These are phyloP conservation scores for Cadophora sp. DNA, from an alignment of 2,329 filamentous ascomycete genomes.

Conservation along the genomic window DNA sequence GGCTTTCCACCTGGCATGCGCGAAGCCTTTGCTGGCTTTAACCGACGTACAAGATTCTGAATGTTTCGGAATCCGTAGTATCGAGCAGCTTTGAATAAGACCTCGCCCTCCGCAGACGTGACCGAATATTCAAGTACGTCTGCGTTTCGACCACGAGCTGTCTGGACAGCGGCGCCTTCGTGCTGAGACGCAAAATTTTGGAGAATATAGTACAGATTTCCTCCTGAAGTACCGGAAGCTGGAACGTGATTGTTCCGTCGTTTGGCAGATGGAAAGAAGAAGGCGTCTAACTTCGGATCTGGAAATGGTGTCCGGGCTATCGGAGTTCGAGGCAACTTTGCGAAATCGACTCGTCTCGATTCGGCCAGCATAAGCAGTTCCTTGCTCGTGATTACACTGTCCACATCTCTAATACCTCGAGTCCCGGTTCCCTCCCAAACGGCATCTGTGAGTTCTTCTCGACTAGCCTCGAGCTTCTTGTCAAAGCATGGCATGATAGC, in stretches of 20 bases:
- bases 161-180: constrained; percentile 74
- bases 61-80: constrained; percentile 99
- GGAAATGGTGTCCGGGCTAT: constrained; percentile 69
- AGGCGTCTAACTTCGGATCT: constrained; percentile 71
- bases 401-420: constrained; percentile 80
- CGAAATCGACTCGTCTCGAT: constrained; percentile 79
- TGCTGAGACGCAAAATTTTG: constrained; percentile 73
- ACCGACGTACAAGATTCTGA: constrained; percentile 90
- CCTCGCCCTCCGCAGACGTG: constrained; percentile 58
- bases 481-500: constrained; percentile 99
- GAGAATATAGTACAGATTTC: constrained; percentile 86
- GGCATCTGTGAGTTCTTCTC: constrained; percentile 85
- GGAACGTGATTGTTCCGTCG: constrained; percentile 53
- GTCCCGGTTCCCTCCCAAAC: constrained; percentile 68
- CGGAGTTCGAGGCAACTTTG: constrained; percentile 67
- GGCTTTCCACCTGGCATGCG: constrained; percentile 79
- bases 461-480: constrained; percentile 96
- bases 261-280: constrained; percentile 70
- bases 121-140: constrained; percentile 90
- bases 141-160: constrained; percentile 80
- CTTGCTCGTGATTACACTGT: constrained; percentile 97
- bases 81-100: constrained; percentile 80
- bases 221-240: constrained; percentile 81
- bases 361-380: constrained; percentile 91
- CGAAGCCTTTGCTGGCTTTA: constrained; percentile 81